phyloP scores from a whole-genome alignment of 306 rosid species.

The Morella rubra region DNA sequence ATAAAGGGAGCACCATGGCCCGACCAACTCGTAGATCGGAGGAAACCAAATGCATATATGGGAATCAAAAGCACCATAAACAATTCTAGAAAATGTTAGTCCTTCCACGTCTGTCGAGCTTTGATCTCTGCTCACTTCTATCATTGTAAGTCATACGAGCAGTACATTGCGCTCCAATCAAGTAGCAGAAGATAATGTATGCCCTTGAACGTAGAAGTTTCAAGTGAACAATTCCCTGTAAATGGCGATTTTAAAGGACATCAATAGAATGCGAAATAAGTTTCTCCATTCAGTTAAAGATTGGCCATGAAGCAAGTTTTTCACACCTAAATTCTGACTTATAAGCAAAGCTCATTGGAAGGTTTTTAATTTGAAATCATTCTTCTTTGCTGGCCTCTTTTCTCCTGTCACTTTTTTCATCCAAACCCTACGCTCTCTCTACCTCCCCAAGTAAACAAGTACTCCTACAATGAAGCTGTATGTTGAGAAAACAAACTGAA shows the following conservation, averaged over 20 bases:
- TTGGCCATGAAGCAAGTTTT: neutral
- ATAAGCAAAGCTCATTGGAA: neutral
- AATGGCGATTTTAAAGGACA: conserved; percentile 24
- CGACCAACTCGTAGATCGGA: conserved; percentile 54
- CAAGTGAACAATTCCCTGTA: too few species aligned
- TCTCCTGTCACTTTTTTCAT: neutral
- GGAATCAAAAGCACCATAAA: conserved; percentile 54
- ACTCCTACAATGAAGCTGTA: neutral
- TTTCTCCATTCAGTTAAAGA: too few species aligned
- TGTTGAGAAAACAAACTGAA: neutral
- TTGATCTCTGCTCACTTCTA: conserved; percentile 23
- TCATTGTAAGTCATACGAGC: neutral
- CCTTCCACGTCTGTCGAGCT: conserved; percentile 9
- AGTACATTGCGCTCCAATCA: neutral
- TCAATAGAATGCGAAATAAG: conserved; percentile 19
- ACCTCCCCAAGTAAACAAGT: neutral
- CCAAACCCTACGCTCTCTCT: neutral
- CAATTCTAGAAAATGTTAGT: conserved; percentile 23
- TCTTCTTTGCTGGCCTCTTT: too few species aligned
- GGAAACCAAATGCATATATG: conserved; percentile 50
- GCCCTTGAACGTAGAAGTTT: conserved; percentile 7
- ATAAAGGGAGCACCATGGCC: conserved; percentile 35
- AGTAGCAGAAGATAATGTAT: neutral
- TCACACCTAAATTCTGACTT: neutral
- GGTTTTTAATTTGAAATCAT: neutral